These are phyloP conservation scores for Raphanus hybrid DNA, from an alignment of 441 rosid species.

Conservation along the genomic window DNA sequence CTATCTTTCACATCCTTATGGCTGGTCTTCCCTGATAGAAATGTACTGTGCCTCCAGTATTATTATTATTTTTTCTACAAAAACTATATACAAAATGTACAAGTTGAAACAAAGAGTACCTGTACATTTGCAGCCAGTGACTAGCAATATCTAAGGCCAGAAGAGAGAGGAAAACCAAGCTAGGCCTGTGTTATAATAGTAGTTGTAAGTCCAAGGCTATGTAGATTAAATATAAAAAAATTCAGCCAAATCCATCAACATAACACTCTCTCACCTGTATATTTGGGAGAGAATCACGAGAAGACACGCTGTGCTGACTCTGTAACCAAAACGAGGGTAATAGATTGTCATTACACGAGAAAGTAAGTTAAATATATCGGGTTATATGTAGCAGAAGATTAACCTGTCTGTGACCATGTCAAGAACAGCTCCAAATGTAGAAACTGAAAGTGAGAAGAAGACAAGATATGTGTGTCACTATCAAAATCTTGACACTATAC, in stretches of 20 bases:
- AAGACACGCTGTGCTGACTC: slow-evolving; percentile 93
- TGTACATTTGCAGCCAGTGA: slow-evolving; percentile 96
- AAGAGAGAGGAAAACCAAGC: slow-evolving; percentile 77
- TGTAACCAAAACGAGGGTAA: slow-evolving; percentile 38
- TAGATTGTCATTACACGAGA: neutral
- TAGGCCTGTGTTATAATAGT: slow-evolving; percentile 64
- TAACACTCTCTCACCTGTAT: slow-evolving; percentile 52
- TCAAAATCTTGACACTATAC: neutral
- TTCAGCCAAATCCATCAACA: neutral
- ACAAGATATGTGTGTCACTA: slow-evolving; percentile 4
- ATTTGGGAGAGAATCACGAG: slow-evolving; percentile 88
- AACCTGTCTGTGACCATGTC: slow-evolving; percentile 97
- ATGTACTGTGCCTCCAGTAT: slow-evolving; percentile 65
- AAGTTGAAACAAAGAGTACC: slow-evolving; percentile 47
- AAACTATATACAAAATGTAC: neutral
- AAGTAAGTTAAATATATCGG: neutral
- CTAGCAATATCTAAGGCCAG: slow-evolving; percentile 87
- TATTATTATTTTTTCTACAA: slow-evolving; percentile 23
- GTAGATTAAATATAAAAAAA: neutral
- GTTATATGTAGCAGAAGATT: slow-evolving; percentile 16
- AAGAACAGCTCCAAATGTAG: slow-evolving; percentile 93
- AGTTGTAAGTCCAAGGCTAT: slow-evolving; percentile 13
- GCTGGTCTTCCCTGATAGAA: slow-evolving; percentile 79
- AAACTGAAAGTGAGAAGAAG: slow-evolving; percentile 53
- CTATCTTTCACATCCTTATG: slow-evolving; percentile 97